These are phyloP conservation scores for Cruciata laevipes DNA, from an alignment of 257 asterid species.

Conservation along the genomic window DNA sequence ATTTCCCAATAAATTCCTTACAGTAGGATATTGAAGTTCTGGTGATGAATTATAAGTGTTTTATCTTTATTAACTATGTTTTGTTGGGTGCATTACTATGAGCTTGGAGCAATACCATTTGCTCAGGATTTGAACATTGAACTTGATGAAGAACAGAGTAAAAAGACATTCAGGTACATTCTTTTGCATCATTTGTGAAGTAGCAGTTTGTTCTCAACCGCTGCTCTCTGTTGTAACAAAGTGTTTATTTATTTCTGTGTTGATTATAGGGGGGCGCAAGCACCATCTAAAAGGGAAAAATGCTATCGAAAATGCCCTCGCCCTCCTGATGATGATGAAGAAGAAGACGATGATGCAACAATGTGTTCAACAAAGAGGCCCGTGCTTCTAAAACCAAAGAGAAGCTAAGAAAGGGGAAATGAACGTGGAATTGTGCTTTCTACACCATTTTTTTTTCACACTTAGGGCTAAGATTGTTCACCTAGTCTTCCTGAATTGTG, in stretches of 20 bases:
- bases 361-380: too few relatives aligned
- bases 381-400: too few relatives aligned
- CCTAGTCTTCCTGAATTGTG: background rate
- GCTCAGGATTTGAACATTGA: conserved; percentile 15
- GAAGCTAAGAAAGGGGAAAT: too few relatives aligned
- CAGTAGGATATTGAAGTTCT: background rate
- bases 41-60: background rate
- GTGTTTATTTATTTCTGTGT: background rate
- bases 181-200: background rate
- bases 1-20: too few relatives aligned
- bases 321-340: too few relatives aligned
- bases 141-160: conserved; percentile 17
- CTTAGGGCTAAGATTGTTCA: conserved; percentile 1
- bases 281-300: too few relatives aligned
- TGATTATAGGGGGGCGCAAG: background rate
- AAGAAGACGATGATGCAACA: too few relatives aligned
- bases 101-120: conserved; percentile 17
- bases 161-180: conserved; percentile 4
- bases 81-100: conserved; percentile 7
- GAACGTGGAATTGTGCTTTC: conserved; percentile 34
- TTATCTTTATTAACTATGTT: background rate
- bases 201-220: background rate
- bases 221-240: background rate
- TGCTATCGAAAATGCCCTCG: too few relatives aligned
- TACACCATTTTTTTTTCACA: conserved; percentile 6